These are phyloP conservation scores for Amylostereum areolatum DNA, from an alignment of 1,284 basidiomycete species.

Conservation along the genomic window DNA sequence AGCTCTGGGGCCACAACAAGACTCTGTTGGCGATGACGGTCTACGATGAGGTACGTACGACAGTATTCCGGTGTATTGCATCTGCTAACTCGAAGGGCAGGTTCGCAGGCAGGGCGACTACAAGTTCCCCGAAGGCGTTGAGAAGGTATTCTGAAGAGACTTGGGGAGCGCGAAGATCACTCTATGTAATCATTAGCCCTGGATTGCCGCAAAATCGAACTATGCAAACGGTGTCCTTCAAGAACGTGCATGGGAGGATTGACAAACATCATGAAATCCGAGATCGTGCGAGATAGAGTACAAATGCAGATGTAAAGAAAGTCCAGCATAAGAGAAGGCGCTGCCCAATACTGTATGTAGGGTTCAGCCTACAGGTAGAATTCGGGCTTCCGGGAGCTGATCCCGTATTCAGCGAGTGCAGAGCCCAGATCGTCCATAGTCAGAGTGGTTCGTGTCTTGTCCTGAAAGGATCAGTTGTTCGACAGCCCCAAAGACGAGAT, in stretches of 20 bases:
- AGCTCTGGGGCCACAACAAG: conserved; percentile 70
- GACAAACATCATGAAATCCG: not conserved
- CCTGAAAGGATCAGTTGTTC: conserved; percentile 37
- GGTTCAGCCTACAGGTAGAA: conserved; percentile 61
- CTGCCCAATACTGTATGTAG: not conserved
- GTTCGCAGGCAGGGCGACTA: conserved; percentile 48
- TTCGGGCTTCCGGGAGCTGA: conserved; percentile 89
- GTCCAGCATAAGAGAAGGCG: not conserved
- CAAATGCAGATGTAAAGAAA: conserved; percentile 5
- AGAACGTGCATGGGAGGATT: not conserved
- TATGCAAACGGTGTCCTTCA: not conserved
- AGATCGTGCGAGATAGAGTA: not conserved
- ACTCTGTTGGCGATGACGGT: conserved; percentile 74
- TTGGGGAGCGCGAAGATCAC: not conserved
- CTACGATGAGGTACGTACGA: conserved; percentile 67
- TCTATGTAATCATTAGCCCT: not conserved
- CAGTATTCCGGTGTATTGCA: not conserved
- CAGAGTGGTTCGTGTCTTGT: conserved; percentile 92
- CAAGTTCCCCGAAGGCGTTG: conserved; percentile 39
- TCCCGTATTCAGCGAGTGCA: conserved; percentile 92
- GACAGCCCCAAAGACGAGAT: not conserved
- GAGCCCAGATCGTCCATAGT: conserved; percentile 97
- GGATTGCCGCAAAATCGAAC: not conserved
- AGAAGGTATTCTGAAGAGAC: conserved; percentile 28
- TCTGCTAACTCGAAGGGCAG: conserved; percentile 17